Evolutionary conservation across 257 asterid species (phyloP).

Genomic region (Nicotiana obtusifolia): DNA sequence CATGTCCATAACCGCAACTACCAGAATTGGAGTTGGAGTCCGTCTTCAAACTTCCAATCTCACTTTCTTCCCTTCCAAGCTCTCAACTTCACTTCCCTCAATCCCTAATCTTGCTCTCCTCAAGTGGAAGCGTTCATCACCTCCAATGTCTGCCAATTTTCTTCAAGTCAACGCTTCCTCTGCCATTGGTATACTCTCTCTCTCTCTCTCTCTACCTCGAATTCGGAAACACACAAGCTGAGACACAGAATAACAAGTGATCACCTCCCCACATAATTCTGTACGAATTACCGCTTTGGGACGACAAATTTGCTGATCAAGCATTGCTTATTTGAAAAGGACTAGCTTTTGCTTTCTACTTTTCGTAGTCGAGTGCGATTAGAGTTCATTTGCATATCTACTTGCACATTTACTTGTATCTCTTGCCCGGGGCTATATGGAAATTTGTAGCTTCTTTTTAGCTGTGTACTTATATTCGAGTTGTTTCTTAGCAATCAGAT

Average conservation of each 20-base stretch:
- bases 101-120: not conserved
- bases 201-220: not conserved
- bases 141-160: not conserved
- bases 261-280: not conserved
- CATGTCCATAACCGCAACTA: not conserved
- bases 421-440: not conserved
- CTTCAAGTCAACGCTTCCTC: slow-evolving; percentile 5
- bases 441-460: not conserved
- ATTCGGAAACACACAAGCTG: not conserved
- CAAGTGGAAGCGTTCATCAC: not conserved
- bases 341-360: not conserved
- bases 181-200: slow-evolving; percentile 4
- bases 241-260: too few relatives aligned
- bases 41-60: not conserved
- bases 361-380: not conserved
- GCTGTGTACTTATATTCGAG: not conserved
- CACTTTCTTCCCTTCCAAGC: not conserved
- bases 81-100: not conserved
- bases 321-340: not conserved
- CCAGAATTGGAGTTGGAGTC: not conserved
- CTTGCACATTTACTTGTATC: too few relatives aligned
- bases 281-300: not conserved
- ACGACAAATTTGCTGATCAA: not conserved
- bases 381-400: not conserved
- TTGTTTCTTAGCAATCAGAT: not conserved